Evolutionary conservation across 2,329 filamentous ascomycete species (phyloP), one percentile per base, ranked within the genome.

Genomic region (Nothophoma quercina): DNA sequence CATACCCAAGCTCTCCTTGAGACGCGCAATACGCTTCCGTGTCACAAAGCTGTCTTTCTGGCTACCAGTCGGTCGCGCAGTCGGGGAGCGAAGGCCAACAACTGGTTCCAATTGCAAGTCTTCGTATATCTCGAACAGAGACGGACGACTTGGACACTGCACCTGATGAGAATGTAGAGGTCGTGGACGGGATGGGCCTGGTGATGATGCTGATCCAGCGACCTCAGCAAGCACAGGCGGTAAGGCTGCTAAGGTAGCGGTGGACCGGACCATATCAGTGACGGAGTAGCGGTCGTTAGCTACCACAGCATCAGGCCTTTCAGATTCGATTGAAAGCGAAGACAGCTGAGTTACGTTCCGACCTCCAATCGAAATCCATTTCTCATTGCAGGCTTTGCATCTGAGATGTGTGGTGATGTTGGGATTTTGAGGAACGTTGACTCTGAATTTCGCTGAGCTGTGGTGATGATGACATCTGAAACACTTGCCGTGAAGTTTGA

Each of bases 281-380:
- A 29, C 23, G 16, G 36, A 28, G 9, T 28, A 19, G 7, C 36
- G 36, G 15, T 19, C 36, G 5, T 18, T 16, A 18, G 15, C 15
- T 8, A 9, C 23, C 25, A 6, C 25, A 29, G 15, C 15, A 19
- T 29, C 36, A 19, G 23, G 36, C 9, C 15, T 19, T 6, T 15
- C n/a, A 4, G 36, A 19, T n/a, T 40, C 29, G 36, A 40, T 10
- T 10, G 36, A 29, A 9, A 40, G 36, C 23, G 29, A 19, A 13
- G 36, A 40, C 2, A 40, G 23, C 25, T 40, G 36, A 13, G 36
- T 29, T 28, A n/a, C 23, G 9, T 40, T 40, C 10, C 10, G 15
- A 40, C 36, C 36, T 29, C 36, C 36, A 29, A 40, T 40, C 7
- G 36, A 23, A 19, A 40, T 23, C 23, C 36, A 40, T 21, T 40